Conservation (phyloP, 768 basidiomycete genomes). For the Lentinula edodes region DNA sequence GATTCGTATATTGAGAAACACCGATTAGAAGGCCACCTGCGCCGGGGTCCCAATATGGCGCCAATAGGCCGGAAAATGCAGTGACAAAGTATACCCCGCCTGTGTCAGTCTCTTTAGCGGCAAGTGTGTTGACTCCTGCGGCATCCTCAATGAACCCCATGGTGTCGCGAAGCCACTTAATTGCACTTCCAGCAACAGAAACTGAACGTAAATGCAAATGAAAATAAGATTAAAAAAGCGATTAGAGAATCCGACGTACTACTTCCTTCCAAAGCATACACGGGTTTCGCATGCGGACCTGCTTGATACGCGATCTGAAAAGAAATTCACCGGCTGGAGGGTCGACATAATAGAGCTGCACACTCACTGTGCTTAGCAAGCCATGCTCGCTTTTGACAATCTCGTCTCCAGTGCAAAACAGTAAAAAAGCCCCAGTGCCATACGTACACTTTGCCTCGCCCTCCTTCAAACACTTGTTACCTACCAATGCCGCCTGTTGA, state of each 20-base stretch:
- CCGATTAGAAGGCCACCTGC: conserved; percentile 87
- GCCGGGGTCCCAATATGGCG: conserved; percentile 95
- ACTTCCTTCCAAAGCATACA: conserved; percentile 93
- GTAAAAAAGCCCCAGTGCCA: conserved; percentile 92
- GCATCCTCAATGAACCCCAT: conserved; percentile 79
- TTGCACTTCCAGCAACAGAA: conserved; percentile 90
- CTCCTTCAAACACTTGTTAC: conserved; percentile 88
- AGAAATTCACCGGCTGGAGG: neutral
- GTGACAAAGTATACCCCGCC: conserved; percentile 97
- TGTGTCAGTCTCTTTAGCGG: conserved; percentile 66
- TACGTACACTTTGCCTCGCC: conserved; percentile 99
- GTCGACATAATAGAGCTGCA: neutral
- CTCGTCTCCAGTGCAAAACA: conserved; percentile 90
- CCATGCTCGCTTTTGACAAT: conserved; percentile 85
- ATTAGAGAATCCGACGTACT: conserved; percentile 44
- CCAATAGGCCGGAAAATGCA: conserved; percentile 91
- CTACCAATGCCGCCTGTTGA: conserved; percentile 94
- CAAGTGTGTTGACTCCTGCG: conserved; percentile 79
- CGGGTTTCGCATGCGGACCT: conserved; percentile 68
- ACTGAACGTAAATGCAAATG: conserved; percentile 34
- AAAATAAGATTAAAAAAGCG: neutral
- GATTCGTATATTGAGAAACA: conserved; percentile 84
- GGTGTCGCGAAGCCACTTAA: conserved; percentile 96
- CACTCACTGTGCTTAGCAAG: conserved; percentile 76
- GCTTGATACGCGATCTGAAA: conserved; percentile 83